These are phyloP conservation scores for Arachis stenosperma DNA, from an alignment of 306 rosid genomes.

Conservation along the genomic window DNA sequence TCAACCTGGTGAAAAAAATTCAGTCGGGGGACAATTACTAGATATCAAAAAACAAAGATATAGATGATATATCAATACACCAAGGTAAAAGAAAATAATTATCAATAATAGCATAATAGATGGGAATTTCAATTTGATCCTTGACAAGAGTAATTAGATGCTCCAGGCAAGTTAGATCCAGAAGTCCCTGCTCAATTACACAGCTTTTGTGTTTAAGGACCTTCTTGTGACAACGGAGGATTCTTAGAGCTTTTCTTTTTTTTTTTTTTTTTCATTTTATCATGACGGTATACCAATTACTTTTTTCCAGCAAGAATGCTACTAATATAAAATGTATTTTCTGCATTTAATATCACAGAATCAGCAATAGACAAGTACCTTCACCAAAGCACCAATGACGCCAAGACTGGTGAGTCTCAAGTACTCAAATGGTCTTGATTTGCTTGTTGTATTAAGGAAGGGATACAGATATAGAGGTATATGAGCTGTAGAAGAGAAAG, in stretches of 20 bases:
- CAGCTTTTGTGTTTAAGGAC: background rate
- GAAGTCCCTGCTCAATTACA: conserved; percentile 1
- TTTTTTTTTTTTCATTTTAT: background rate
- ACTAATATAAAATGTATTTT: background rate
- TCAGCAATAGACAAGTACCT: conserved; percentile 59
- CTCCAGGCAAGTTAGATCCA: conserved; percentile 33
- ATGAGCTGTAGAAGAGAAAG: conserved; percentile 72
- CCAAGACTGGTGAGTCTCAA: conserved; percentile 97
- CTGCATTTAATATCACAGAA: conserved; percentile 33
- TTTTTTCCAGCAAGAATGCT: background rate
- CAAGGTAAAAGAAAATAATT: background rate
- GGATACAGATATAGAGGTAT: conserved; percentile 93
- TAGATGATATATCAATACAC: background rate
- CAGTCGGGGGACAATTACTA: conserved; percentile 16
- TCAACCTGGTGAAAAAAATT: conserved; percentile 70
- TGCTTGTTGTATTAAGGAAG: conserved; percentile 92
- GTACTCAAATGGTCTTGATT: conserved; percentile 93
- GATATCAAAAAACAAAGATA: background rate
- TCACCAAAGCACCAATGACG: conserved; percentile 96
- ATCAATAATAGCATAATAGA: background rate
- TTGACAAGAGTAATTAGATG: background rate
- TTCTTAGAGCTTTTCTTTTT: too few relatives aligned
- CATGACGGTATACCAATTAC: background rate
- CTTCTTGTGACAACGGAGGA: background rate
- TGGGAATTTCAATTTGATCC: background rate